Evolutionary conservation across 768 basidiomycete species (phyloP).

Genomic region (Gloeopeniophorella convolvens): DNA sequence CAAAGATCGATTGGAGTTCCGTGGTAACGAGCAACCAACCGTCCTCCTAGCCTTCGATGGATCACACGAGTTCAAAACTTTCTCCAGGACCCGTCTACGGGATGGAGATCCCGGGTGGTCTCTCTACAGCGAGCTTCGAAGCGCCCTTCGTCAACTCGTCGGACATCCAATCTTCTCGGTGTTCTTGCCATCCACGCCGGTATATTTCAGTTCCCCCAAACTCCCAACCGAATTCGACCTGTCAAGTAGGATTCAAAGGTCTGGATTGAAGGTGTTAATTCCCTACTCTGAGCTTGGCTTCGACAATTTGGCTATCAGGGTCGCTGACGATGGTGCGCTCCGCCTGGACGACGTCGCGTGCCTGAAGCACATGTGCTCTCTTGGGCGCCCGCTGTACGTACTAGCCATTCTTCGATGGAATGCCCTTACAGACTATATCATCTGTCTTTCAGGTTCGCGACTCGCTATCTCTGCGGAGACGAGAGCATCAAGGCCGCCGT

Average conservation of each 20-base stretch:
- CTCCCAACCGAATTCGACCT: background rate
- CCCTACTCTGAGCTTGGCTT: slow-evolving; percentile 24
- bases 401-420: background rate
- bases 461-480: slow-evolving; percentile 14
- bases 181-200: slow-evolving; percentile 25
- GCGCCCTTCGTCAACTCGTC: slow-evolving; percentile 10
- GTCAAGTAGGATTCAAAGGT: slow-evolving; percentile 8
- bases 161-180: slow-evolving; percentile 19
- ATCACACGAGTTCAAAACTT: slow-evolving; percentile 20
- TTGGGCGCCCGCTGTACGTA: slow-evolving; percentile 27
- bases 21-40: too few relatives aligned
- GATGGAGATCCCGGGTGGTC: background rate
- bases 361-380: slow-evolving; percentile 19
- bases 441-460: slow-evolving; percentile 14
- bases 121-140: slow-evolving; percentile 13
- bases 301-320: slow-evolving; percentile 23
- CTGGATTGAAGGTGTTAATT: slow-evolving; percentile 8
- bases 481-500: slow-evolving; percentile 9
- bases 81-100: too few relatives aligned
- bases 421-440: background rate
- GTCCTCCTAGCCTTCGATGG: slow-evolving; percentile 26
- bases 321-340: slow-evolving; percentile 1
- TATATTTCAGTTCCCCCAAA: slow-evolving; percentile 15
- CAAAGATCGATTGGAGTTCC: too few relatives aligned
- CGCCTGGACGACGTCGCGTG: slow-evolving; percentile 20